Percentiles rank a stretch among this genome's conserved stretches.
Conservation (phyloP, 352 stramenopile species). For the Phytophthora hibernalis region DNA sequence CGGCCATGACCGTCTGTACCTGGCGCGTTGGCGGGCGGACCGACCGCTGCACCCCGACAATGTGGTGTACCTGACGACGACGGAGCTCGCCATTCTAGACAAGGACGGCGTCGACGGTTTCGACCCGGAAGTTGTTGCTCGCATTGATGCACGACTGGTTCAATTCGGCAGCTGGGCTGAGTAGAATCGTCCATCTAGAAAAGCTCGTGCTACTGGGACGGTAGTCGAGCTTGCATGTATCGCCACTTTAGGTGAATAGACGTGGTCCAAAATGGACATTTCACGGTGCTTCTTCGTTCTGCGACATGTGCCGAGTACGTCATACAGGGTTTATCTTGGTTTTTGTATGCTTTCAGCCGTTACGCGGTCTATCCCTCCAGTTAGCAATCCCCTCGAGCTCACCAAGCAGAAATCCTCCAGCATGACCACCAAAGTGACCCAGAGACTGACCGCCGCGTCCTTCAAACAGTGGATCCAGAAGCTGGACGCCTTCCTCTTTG, state of each 20-base stretch:
- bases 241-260: conserved; percentile 25
- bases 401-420: conserved; percentile 10
- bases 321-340: conserved; percentile 10
- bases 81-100: conserved; percentile 73
- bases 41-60: conserved; percentile 82
- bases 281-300: conserved; percentile 12
- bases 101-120: conserved; percentile 72
- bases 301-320: conserved; percentile 26
- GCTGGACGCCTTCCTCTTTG: conserved; percentile 80
- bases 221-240: conserved; percentile 21
- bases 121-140: conserved; percentile 63
- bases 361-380: conserved; percentile 15
- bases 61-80: conserved; percentile 86
- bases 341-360: conserved; percentile 23
- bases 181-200: conserved; percentile 26
- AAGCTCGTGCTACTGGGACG: conserved; percentile 11
- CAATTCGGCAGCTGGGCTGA: conserved; percentile 69
- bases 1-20: conserved; percentile 78
- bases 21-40: conserved; percentile 85
- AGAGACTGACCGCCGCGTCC: conserved; percentile 45
- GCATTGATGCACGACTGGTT: conserved; percentile 68
- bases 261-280: conserved; percentile 18
- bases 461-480: conserved; percentile 70
- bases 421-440: conserved; percentile 42
- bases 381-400: conserved; percentile 28